Conservation (phyloP, 2,329 filamentous ascomycete species). For the Clarireedia homoeocarpa region DNA sequence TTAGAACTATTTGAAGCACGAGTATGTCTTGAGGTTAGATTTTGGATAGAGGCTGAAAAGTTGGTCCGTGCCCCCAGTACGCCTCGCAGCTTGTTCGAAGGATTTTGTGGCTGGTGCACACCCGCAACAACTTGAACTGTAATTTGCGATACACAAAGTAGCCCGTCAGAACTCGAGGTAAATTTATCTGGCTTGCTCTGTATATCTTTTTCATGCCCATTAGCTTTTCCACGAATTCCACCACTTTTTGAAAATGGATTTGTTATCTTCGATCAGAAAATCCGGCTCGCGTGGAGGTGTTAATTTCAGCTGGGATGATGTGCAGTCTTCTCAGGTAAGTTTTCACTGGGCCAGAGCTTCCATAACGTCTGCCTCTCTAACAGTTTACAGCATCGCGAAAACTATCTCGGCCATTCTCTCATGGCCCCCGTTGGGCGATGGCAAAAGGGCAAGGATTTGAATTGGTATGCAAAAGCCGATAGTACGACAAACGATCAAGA, state of each 20-base stretch:
- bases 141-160: no score
- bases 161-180: not conserved
- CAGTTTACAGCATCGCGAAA: slow-evolving; percentile 63
- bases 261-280: slow-evolving; percentile 87
- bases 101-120: no score
- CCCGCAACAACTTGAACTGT: no score
- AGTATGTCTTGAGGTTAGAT: no score
- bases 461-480: slow-evolving; percentile 55
- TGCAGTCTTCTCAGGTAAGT: slow-evolving; percentile 60
- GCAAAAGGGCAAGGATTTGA: slow-evolving; percentile 57
- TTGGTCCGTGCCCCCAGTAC: no score
- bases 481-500: slow-evolving; percentile 45
- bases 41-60: no score
- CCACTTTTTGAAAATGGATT: slow-evolving; percentile 59
- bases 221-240: not conserved
- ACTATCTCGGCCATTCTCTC: slow-evolving; percentile 65
- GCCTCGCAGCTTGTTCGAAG: no score
- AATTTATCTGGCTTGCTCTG: not conserved
- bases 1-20: no score
- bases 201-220: not conserved
- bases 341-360: not conserved
- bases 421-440: slow-evolving; percentile 70
- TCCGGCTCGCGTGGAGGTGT: slow-evolving; percentile 83
- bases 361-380: not conserved
- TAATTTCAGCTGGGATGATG: slow-evolving; percentile 96